Conservation (phyloP, 2,329 filamentous ascomycete species). For the Orbilia ellipsospora region DNA sequence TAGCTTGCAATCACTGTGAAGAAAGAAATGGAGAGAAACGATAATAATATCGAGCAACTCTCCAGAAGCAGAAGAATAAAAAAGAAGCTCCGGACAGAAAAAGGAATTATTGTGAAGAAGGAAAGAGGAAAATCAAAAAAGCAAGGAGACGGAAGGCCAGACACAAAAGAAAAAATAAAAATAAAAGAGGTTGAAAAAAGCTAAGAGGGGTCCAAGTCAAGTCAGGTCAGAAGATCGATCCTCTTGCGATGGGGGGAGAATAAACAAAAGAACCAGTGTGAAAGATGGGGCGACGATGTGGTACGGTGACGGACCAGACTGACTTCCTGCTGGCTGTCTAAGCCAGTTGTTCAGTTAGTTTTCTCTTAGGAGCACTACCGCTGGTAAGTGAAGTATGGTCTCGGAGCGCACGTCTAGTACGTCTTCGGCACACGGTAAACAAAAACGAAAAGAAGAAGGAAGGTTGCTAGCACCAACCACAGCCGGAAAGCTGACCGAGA, state of each 20-base stretch:
- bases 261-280: conserved; percentile 11
- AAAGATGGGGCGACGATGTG: conserved; percentile 49
- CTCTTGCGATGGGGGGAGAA: conserved; percentile 13
- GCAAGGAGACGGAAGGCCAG: background rate
- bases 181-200: conserved; percentile 26
- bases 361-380: background rate
- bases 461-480: conserved; percentile 52
- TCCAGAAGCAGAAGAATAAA: conserved; percentile 45
- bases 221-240: conserved; percentile 36
- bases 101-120: conserved; percentile 28
- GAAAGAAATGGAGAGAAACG: conserved; percentile 23
- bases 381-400: background rate
- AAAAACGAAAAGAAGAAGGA: conserved; percentile 22
- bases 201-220: conserved; percentile 27
- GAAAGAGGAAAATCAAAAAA: conserved; percentile 18
- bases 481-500: conserved; percentile 37
- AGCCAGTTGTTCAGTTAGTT: conserved; percentile 51
- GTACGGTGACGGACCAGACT: conserved; percentile 26
- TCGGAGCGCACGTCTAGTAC: conserved; percentile 48
- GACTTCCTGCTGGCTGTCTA: conserved; percentile 39
- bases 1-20: conserved; percentile 10
- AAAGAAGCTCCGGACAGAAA: conserved; percentile 46
- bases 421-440: conserved; percentile 42
- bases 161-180: conserved; percentile 11
- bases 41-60: conserved; percentile 13